phyloP scores from a whole-genome alignment of 441 rosid genomes.

The Aleurites moluccanus region DNA sequence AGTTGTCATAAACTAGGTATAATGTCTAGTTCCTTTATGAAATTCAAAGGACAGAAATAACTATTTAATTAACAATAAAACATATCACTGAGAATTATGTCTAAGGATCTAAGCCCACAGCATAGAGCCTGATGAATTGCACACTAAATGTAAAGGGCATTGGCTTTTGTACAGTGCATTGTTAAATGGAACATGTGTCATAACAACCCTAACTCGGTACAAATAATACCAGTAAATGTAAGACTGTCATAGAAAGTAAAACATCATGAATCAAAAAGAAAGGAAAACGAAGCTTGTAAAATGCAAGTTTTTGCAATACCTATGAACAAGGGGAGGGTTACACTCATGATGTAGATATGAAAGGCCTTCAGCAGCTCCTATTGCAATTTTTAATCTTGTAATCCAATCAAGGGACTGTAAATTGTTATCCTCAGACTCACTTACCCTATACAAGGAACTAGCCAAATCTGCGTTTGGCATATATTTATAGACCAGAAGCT shows the following conservation, averaged over 20 bases:
- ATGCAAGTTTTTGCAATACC: slow-evolving; percentile 45
- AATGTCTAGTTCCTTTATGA: background rate
- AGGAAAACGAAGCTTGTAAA: slow-evolving; percentile 11
- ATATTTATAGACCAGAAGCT: slow-evolving; percentile 73
- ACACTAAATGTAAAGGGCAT: background rate
- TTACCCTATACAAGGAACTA: slow-evolving; percentile 61
- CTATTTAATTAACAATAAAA: too few species aligned
- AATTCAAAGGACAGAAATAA: background rate
- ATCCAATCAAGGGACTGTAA: slow-evolving; percentile 93
- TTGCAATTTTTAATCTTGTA: slow-evolving; percentile 92
- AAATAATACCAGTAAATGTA: background rate
- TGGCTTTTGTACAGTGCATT: slow-evolving; percentile 3
- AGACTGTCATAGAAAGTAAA: slow-evolving; percentile 8
- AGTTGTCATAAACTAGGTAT: background rate
- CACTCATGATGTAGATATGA: slow-evolving; percentile 89
- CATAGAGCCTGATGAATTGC: slow-evolving; percentile 7
- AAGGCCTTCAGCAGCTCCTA: slow-evolving; percentile 89
- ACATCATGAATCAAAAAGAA: slow-evolving; percentile 5
- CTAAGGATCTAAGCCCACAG: background rate
- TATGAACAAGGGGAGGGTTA: slow-evolving; percentile 84
- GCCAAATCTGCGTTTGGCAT: slow-evolving; percentile 89
- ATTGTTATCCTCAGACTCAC: slow-evolving; percentile 45
- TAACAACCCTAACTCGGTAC: background rate
- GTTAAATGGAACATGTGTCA: background rate
- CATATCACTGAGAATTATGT: background rate